phyloP scores from a whole-genome alignment of 345 rosid species.

The Salix brachista region DNA sequence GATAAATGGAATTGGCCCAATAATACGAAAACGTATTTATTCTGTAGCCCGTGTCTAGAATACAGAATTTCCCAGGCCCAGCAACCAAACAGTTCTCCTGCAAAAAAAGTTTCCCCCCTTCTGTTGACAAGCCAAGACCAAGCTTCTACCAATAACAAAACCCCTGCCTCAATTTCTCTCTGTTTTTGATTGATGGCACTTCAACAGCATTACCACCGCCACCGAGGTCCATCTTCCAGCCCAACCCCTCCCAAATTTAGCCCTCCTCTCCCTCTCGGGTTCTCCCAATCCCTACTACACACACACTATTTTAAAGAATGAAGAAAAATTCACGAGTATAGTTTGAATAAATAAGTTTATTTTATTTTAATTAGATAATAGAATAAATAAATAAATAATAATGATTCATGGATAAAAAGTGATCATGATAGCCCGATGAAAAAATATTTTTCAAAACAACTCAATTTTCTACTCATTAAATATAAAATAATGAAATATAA shows the following conservation, averaged over 20 bases:
- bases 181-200: neutral
- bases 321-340: too few species aligned
- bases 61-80: neutral
- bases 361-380: too few species aligned
- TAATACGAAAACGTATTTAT: neutral
- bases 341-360: too few species aligned
- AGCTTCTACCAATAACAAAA: neutral
- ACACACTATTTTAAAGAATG: too few species aligned
- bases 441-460: too few species aligned
- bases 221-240: conserved; percentile 30
- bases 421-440: too few species aligned
- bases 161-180: too few species aligned
- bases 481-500: too few species aligned
- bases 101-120: neutral
- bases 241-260: conserved; percentile 25
- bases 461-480: too few species aligned
- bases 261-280: conserved; percentile 46
- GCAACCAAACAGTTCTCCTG: neutral
- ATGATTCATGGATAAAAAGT: too few species aligned
- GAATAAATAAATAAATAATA: too few species aligned
- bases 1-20: neutral
- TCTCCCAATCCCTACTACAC: neutral
- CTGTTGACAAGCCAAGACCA: conserved; percentile 6
- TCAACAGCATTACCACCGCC: conserved; percentile 17
- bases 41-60: neutral